Percentiles rank a stretch among this genome's conserved stretches.
Evolutionary conservation across 805 yeast species (phyloP).

Genomic region (Teunomyces cretensis): DNA sequence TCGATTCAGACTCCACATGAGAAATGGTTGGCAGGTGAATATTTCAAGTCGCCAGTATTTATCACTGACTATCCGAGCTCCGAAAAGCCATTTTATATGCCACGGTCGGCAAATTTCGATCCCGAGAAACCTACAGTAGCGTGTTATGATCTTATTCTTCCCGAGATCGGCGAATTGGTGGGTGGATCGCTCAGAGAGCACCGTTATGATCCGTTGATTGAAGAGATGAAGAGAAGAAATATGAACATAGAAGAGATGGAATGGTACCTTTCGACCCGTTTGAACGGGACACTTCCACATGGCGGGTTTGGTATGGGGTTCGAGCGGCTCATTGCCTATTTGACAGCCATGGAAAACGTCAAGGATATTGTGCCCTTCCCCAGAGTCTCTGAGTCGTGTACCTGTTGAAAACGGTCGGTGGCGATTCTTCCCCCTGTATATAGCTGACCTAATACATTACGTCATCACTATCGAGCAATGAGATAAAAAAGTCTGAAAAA

Average conservation of each 20-base stretch:
- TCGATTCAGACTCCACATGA: constrained; percentile 83
- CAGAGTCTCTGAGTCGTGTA: constrained; percentile 52
- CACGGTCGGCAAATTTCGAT: constrained; percentile 38
- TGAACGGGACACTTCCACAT: constrained; percentile 83
- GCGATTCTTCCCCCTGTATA: neutral
- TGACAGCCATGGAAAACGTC: constrained; percentile 74
- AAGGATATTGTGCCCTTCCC: constrained; percentile 89
- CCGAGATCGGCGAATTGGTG: constrained; percentile 88
- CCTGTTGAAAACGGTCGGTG: constrained; percentile 28
- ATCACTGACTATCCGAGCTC: constrained; percentile 82
- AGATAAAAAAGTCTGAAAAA: neutral
- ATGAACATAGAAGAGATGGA: constrained; percentile 62
- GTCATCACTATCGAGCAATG: neutral
- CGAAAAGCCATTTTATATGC: constrained; percentile 93
- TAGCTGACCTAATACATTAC: neutral
- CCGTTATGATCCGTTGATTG: constrained; percentile 43
- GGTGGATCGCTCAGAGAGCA: constrained; percentile 96
- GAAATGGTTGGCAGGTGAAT: constrained; percentile 76
- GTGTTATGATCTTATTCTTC: constrained; percentile 85
- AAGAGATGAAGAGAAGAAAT: constrained; percentile 49
- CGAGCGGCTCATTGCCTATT: constrained; percentile 76
- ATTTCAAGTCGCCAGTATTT: constrained; percentile 75
- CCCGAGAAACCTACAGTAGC: constrained; percentile 61
- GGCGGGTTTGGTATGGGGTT: constrained; percentile 98
- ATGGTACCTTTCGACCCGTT: constrained; percentile 80